phyloP scores from a whole-genome alignment of 805 yeast species.

The Blastobotrys peoriensis region DNA sequence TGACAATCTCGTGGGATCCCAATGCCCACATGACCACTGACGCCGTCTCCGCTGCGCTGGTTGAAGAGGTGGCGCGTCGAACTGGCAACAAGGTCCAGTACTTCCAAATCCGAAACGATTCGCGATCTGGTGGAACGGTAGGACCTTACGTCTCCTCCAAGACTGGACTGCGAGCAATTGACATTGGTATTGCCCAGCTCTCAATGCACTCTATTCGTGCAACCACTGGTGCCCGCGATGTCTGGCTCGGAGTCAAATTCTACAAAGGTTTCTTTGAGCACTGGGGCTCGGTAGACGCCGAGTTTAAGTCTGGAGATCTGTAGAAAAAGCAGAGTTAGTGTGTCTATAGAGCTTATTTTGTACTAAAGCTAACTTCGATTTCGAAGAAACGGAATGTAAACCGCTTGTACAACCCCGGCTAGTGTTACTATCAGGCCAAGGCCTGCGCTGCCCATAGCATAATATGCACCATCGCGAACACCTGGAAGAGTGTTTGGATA shows the following conservation, averaged over 20 bases:
- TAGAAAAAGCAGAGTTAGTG: neutral
- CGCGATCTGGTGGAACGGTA: slow-evolving; percentile 81
- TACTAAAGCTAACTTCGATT: neutral
- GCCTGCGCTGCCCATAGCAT: slow-evolving; percentile 53
- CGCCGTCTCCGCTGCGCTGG: slow-evolving; percentile 59
- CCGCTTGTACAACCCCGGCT: neutral
- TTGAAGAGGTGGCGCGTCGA: slow-evolving; percentile 58
- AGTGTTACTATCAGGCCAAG: slow-evolving; percentile 34
- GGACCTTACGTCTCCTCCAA: slow-evolving; percentile 49
- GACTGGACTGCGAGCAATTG: slow-evolving; percentile 45
- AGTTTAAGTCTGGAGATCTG: slow-evolving; percentile 16
- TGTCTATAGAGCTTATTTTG: neutral
- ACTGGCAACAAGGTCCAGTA: slow-evolving; percentile 64
- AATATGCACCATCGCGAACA: slow-evolving; percentile 53
- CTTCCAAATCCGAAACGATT: slow-evolving; percentile 79
- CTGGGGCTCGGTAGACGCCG: slow-evolving; percentile 48
- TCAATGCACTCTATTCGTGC: slow-evolving; percentile 87
- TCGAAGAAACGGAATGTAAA: neutral
- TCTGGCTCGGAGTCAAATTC: slow-evolving; percentile 63
- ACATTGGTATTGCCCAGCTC: slow-evolving; percentile 75
- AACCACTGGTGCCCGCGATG: slow-evolving; percentile 67
- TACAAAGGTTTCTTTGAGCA: slow-evolving; percentile 59
- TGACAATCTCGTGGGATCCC: slow-evolving; percentile 62
- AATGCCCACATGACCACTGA: slow-evolving; percentile 82
- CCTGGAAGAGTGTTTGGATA: slow-evolving; percentile 27